Conservation (phyloP, 192 early-diverging fungal species). For the Linnemannia hyalina region DNA sequence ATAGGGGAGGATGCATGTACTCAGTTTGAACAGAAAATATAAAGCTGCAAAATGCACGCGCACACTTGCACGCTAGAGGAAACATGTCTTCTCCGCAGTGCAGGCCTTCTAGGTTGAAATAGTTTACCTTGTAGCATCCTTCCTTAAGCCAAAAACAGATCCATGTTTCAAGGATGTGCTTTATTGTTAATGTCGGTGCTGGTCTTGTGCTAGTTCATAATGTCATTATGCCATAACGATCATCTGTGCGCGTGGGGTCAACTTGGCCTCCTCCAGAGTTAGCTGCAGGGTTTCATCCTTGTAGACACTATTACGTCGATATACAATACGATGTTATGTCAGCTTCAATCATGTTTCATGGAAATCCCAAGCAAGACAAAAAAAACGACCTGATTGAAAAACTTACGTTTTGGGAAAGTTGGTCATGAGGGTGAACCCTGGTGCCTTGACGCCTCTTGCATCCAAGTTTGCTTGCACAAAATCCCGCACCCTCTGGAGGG, state of each 20-base stretch:
- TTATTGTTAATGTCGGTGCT: too few species aligned
- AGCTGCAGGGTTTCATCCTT: conserved; percentile 32
- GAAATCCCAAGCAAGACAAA: not conserved
- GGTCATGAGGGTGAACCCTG: conserved; percentile 43
- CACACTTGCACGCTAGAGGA: too few species aligned
- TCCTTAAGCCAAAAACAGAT: too few species aligned
- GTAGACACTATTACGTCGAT: conserved; percentile 20
- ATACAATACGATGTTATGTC: not conserved
- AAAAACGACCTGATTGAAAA: not conserved
- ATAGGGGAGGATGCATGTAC: too few species aligned
- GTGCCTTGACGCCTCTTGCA: conserved; percentile 36
- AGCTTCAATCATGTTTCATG: not conserved
- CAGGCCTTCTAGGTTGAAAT: too few species aligned
- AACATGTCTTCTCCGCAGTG: too few species aligned
- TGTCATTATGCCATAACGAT: conserved; percentile 24
- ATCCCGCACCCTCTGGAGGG: conserved; percentile 27
- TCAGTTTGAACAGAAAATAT: too few species aligned
- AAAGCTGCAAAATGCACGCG: too few species aligned
- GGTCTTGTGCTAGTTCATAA: too few species aligned
- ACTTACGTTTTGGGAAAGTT: conserved; percentile 47
- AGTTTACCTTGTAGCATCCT: too few species aligned
- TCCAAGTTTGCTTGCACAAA: conserved; percentile 48
- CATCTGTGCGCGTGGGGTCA: conserved; percentile 47
- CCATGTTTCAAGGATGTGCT: too few species aligned
- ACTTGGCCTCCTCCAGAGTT: conserved; percentile 43